Evolutionary conservation across 2,329 filamentous ascomycete species (phyloP).

Genomic region (Graphilbum sp.): DNA sequence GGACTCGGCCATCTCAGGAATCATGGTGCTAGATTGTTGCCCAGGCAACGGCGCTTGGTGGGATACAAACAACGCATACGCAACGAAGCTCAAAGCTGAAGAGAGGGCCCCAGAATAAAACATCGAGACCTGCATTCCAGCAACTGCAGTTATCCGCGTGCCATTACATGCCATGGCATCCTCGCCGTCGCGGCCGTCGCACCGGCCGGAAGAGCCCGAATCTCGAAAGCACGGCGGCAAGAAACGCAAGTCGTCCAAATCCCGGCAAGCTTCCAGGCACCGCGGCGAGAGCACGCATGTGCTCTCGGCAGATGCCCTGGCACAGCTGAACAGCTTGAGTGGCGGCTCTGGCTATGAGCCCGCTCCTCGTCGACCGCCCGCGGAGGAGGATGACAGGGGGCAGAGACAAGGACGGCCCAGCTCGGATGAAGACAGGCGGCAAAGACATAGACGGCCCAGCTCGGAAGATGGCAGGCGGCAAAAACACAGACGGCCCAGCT

Average conservation of each 20-base stretch:
- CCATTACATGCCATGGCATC: neutral
- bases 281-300: constrained; percentile 6
- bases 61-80: too few relatives aligned
- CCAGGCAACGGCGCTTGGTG: constrained; percentile 17
- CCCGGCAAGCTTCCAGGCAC: constrained; percentile 1
- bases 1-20: too few relatives aligned
- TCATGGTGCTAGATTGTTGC: constrained; percentile 21
- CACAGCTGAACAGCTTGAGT: constrained; percentile 9
- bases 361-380: too few relatives aligned
- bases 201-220: constrained; percentile 2
- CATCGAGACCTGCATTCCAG: too few relatives aligned
- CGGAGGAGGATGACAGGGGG: too few relatives aligned
- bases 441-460: too few relatives aligned
- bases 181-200: constrained; percentile 3
- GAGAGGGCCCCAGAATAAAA: too few relatives aligned
- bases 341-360: neutral
- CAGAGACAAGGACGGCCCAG: too few relatives aligned
- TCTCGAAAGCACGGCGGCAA: constrained; percentile 10
- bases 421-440: too few relatives aligned
- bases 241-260: constrained; percentile 9
- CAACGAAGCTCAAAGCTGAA: too few relatives aligned
- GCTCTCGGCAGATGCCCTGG: constrained; percentile 14
- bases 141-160: neutral
- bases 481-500: too few relatives aligned
- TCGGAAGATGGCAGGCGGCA: too few relatives aligned